Evolutionary conservation across 495 filamentous ascomycete species (phyloP).

Genomic region (Aspergillus incahuasiensis): DNA sequence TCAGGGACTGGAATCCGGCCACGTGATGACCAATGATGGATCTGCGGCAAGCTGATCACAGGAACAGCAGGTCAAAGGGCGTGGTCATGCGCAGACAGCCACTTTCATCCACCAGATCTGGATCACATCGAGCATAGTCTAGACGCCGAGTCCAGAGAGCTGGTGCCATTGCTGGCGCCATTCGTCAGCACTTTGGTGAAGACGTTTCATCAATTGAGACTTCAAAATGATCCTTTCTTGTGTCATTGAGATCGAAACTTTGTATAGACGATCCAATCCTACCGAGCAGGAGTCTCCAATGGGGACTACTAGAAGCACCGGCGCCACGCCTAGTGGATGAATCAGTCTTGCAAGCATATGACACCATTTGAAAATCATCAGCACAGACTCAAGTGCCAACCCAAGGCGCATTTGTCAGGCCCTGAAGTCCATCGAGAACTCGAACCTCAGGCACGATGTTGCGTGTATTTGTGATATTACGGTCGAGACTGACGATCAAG

Average conservation of each 20-base stretch:
- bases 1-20: conserved; percentile 19
- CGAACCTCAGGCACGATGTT: background rate
- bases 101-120: background rate
- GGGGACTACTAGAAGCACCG: conserved; percentile 1
- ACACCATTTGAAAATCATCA: conserved; percentile 8
- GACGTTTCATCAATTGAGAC: background rate
- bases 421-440: background rate
- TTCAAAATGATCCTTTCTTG: background rate
- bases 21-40: conserved; percentile 24
- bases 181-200: background rate
- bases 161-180: too few species aligned
- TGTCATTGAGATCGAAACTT: background rate
- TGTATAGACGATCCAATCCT: background rate
- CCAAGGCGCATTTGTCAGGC: conserved; percentile 1
- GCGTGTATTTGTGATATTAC: background rate
- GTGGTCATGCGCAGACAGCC: background rate
- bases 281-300: background rate
- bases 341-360: conserved; percentile 1
- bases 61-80: background rate
- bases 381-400: conserved; percentile 1
- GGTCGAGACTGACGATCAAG: background rate
- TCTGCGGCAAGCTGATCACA: conserved; percentile 22
- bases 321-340: background rate
- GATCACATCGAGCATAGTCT: background rate
- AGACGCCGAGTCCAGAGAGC: background rate